phyloP scores from a whole-genome alignment of 768 basidiomycete genomes.

The Pilatotrama ljubarskyi region DNA sequence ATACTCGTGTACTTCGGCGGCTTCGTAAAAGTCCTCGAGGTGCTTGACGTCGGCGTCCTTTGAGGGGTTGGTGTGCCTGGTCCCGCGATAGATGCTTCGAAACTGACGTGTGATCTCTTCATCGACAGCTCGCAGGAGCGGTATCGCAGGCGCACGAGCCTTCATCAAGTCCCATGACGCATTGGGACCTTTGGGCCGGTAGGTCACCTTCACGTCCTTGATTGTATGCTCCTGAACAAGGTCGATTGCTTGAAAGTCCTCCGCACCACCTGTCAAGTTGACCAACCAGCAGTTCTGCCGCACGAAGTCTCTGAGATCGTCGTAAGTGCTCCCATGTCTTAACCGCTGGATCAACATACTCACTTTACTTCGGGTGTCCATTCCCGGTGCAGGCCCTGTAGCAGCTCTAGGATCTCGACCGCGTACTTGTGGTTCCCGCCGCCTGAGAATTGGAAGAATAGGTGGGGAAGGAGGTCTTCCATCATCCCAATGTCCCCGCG shows the following conservation, averaged over 20 bases:
- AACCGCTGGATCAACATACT: too few relatives aligned
- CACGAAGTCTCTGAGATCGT: not conserved
- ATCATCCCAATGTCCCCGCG: slow-evolving; percentile 33
- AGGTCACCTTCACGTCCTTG: slow-evolving; percentile 36
- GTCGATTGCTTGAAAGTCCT: slow-evolving; percentile 33
- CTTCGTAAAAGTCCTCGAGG: not conserved
- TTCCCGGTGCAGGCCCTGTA: slow-evolving; percentile 31
- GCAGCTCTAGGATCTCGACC: slow-evolving; percentile 30
- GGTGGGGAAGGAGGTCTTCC: slow-evolving; percentile 26
- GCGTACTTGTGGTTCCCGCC: slow-evolving; percentile 31
- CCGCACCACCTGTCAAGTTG: slow-evolving; percentile 26
- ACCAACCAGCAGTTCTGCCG: slow-evolving; percentile 17
- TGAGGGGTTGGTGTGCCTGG: not conserved
- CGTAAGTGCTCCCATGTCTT: too few relatives aligned
- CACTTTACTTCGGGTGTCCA: slow-evolving; percentile 29
- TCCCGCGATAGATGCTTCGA: not conserved
- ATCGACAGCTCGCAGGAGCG: not conserved
- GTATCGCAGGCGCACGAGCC: not conserved
- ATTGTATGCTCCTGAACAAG: slow-evolving; percentile 39
- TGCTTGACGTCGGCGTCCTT: not conserved
- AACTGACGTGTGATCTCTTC: not conserved
- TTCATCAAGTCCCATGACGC: slow-evolving; percentile 16
- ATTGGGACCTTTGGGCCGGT: slow-evolving; percentile 9
- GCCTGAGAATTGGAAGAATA: slow-evolving; percentile 30
- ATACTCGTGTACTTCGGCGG: not conserved